These are phyloP conservation scores for Iris macrosiphon DNA, from an alignment of 106 monocot genomes.

Conservation along the genomic window DNA sequence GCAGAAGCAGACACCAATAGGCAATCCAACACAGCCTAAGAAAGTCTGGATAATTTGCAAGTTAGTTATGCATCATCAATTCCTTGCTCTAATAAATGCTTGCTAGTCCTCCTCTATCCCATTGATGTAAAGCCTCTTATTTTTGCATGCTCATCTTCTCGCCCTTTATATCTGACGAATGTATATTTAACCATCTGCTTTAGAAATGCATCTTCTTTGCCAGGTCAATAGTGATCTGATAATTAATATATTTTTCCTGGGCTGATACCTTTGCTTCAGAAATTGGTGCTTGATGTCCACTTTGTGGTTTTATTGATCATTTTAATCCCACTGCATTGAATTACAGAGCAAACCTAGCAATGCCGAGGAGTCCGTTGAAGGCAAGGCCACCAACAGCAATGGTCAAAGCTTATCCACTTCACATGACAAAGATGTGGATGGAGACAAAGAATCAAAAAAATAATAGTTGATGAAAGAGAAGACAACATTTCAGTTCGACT, in stretches of 20 bases:
- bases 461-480: neutral
- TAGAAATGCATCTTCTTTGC: neutral
- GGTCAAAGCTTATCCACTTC: slow-evolving; percentile 3
- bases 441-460: slow-evolving; percentile 7
- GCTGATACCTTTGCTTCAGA: neutral
- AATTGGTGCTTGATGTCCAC: neutral
- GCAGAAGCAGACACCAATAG: too few species aligned
- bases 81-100: too few species aligned
- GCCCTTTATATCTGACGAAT: too few species aligned
- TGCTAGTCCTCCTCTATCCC: too few species aligned
- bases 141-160: too few species aligned
- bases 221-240: neutral
- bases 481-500: neutral
- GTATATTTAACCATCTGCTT: too few species aligned
- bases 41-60: too few species aligned
- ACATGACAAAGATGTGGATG: slow-evolving; percentile 11
- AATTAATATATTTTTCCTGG: neutral
- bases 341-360: slow-evolving; percentile 36
- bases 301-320: neutral
- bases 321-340: neutral
- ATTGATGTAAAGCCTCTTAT: too few species aligned
- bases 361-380: slow-evolving; percentile 16
- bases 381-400: slow-evolving; percentile 1
- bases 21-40: too few species aligned
- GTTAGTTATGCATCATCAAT: too few species aligned